These are phyloP conservation scores for Hypomontagnella submonticulosa DNA, from an alignment of 495 filamentous ascomycete genomes.

Conservation along the genomic window DNA sequence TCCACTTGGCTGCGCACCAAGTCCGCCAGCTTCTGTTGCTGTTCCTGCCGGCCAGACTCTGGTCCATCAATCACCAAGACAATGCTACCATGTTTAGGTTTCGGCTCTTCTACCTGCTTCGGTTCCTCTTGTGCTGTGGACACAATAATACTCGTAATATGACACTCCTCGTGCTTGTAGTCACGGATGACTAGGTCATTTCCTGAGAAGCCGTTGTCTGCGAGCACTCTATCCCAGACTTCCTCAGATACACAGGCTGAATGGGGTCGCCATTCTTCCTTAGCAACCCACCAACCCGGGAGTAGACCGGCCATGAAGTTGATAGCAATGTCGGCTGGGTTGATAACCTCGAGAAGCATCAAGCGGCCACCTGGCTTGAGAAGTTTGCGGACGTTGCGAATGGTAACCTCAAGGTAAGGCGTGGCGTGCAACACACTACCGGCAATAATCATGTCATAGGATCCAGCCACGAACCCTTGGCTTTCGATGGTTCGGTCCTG, in stretches of 20 bases:
- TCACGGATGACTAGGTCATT: constrained; percentile 14
- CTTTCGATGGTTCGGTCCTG: constrained; percentile 48
- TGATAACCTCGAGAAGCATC: constrained; percentile 55
- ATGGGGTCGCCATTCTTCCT: constrained; percentile 29
- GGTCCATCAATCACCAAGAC: not conserved
- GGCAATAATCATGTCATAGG: constrained; percentile 61
- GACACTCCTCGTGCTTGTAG: constrained; percentile 10
- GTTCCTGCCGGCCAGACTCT: not conserved
- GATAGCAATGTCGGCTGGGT: constrained; percentile 38
- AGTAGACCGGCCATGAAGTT: constrained; percentile 50
- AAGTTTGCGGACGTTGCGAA: constrained; percentile 53
- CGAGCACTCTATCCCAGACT: constrained; percentile 15
- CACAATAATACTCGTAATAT: constrained; percentile 11
- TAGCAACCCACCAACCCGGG: constrained; percentile 61
- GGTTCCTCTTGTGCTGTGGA: constrained; percentile 5
- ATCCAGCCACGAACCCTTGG: constrained; percentile 55
- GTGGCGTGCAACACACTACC: constrained; percentile 59
- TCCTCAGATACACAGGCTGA: constrained; percentile 11
- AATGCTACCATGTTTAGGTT: not conserved
- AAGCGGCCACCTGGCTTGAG: constrained; percentile 63
- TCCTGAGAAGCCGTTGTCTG: constrained; percentile 16
- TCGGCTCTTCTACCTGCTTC: not conserved
- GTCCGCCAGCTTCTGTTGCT: constrained; percentile 1
- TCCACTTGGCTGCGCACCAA: constrained; percentile 1
- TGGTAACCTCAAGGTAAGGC: constrained; percentile 42